phyloP scores from a whole-genome alignment of 768 basidiomycete species.

The Sutorius australiensis region DNA sequence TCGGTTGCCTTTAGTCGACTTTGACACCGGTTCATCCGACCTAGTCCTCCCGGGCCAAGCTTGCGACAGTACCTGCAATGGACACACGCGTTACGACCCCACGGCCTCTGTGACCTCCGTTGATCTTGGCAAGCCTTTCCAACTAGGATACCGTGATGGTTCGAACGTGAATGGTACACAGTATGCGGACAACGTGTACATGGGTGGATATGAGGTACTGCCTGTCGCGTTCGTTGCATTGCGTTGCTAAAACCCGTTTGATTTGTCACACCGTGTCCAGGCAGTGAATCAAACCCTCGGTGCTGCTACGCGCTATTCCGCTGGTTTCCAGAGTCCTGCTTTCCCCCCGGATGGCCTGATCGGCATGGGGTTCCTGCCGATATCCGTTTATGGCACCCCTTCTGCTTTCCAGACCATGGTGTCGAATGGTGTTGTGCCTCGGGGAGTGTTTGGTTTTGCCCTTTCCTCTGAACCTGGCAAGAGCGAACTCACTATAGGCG shows the following conservation, averaged over 20 bases:
- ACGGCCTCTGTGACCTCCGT: slow-evolving; percentile 31
- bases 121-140: slow-evolving; percentile 25
- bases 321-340: slow-evolving; percentile 20
- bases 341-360: slow-evolving; percentile 41
- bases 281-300: slow-evolving; percentile 42
- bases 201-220: slow-evolving; percentile 36
- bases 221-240: slow-evolving; percentile 10
- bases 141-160: slow-evolving; percentile 38
- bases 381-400: slow-evolving; percentile 34
- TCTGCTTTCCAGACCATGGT: slow-evolving; percentile 47
- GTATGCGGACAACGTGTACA: slow-evolving; percentile 41
- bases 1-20: slow-evolving; percentile 37
- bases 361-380: slow-evolving; percentile 39
- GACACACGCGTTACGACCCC: slow-evolving; percentile 31
- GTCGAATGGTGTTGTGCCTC: slow-evolving; percentile 29
- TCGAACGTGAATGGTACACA: slow-evolving; percentile 36
- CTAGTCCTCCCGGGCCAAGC: slow-evolving; percentile 37
- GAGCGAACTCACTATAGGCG: slow-evolving; percentile 57
- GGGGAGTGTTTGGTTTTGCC: slow-evolving; percentile 47
- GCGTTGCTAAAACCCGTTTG: slow-evolving; percentile 1
- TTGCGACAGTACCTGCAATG: slow-evolving; percentile 31
- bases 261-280: slow-evolving; percentile 8
- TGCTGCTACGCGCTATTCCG: slow-evolving; percentile 38
- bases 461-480: slow-evolving; percentile 36
- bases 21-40: slow-evolving; percentile 53